Evolutionary conservation across 2,329 filamentous ascomycete species (phyloP), one percentile per base, ranked within the genome.

Genomic region (Paracorniculantispora psalliotae): DNA sequence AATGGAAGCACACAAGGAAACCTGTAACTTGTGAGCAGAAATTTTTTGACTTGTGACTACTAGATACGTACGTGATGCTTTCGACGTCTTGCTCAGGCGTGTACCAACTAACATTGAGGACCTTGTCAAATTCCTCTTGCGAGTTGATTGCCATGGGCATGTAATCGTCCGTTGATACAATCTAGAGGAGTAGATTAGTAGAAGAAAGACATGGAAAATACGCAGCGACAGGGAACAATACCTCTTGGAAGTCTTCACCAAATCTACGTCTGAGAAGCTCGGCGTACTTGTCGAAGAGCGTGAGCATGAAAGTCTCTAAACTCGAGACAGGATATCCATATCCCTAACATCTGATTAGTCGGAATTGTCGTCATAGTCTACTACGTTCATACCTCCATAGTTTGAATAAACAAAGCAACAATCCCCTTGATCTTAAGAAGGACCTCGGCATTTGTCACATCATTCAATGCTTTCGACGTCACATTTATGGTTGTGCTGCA

Each of bases 81-180:
- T 92, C 86, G 30, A 83, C 76, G 19, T 86, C 77, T 66, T 90
- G 91, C 33, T 96, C 91, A 46, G 92, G 92, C 1, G 84, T 88
- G 72, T 96, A 97, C 93, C 93, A 99, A 75, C 90, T 96, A 61
- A 97, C 92, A 62, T 92, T 94, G 63, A 97, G 85, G 37, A 99
- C 93, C 68, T 97, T 96, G 67, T 96, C 91, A 69, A 96, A 97
- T 68, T 97, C 92, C 67, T 96, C 92, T 17, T 82, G 75, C 21
- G 89, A 92, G 67, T 92, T 91, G 71, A 97, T 96, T 1, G 91
- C 90, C 94, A 99, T 97, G 2, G 94, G 96, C 93, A 99, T 99
- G 74, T 99, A 99, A 73, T 99, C 94, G 71, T 99, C 94, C 1
- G 91, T 97, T n/a, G 90, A 86, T 17, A 88, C 84, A 66, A 87